Evolutionary conservation across 306 rosid species (phyloP).

Genomic region (Citrullus colocynthis): DNA sequence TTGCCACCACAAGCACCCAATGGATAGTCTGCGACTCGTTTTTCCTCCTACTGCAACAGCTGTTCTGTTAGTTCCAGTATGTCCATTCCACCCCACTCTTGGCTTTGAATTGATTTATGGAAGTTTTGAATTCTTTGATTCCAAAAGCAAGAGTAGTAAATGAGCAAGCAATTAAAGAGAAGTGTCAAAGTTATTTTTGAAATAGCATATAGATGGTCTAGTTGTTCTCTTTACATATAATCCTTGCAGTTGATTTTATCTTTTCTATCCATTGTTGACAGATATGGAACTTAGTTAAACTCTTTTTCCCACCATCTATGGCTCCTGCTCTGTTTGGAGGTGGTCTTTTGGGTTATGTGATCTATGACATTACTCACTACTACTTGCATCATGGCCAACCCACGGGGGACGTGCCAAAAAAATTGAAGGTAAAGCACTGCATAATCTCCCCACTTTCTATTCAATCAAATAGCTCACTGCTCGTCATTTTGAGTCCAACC

Average conservation of each 20-base stretch:
- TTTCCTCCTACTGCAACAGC: constrained; percentile 93
- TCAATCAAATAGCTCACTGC: not conserved
- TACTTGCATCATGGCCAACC: constrained; percentile 95
- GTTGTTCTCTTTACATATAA: not conserved
- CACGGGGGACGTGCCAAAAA: constrained; percentile 26
- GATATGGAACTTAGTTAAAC: constrained; percentile 71
- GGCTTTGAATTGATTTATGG: not conserved
- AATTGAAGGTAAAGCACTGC: constrained; percentile 58
- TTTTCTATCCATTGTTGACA: constrained; percentile 24
- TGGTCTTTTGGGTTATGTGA: constrained; percentile 82
- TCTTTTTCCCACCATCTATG: constrained; percentile 47
- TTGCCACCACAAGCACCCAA: constrained; percentile 97
- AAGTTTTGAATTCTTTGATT: not conserved
- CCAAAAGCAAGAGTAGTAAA: not conserved
- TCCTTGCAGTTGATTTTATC: not conserved
- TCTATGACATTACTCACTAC: constrained; percentile 86
- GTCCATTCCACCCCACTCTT: constrained; percentile 10
- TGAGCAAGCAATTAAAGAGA: not conserved
- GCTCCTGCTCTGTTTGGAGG: constrained; percentile 88
- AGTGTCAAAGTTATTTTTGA: not conserved
- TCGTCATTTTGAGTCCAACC: not conserved
- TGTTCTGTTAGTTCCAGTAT: constrained; percentile 56
- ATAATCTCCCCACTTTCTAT: not conserved
- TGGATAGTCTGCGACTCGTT: constrained; percentile 94
- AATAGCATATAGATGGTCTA: not conserved